A percentile compares a stretch with the other conserved stretches of the same genome.
Conservation (phyloP, 169 alveolate species). For the Babesia bovis region DNA sequence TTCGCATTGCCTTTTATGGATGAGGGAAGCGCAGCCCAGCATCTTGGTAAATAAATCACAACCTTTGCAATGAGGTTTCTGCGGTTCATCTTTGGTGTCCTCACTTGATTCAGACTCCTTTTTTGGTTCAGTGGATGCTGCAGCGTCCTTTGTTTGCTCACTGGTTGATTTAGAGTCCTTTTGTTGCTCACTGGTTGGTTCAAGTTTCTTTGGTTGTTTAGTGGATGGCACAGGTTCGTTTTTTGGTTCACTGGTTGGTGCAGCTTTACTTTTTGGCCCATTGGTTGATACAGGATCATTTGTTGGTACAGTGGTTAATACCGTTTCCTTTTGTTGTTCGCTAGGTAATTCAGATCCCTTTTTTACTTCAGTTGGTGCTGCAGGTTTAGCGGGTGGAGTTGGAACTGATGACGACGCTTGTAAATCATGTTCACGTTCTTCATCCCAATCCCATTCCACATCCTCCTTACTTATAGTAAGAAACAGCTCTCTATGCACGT, state of each 20-base stretch:
- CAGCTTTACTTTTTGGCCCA: too few relatives aligned
- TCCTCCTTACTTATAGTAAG: too few relatives aligned
- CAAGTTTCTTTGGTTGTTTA: background rate
- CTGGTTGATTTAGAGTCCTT: background rate
- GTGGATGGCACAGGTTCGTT: too few relatives aligned
- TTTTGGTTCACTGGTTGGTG: background rate
- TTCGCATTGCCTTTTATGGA: constrained; percentile 13
- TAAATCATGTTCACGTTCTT: too few relatives aligned
- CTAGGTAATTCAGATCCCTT: background rate
- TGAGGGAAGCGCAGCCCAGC: background rate
- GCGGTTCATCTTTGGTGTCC: too few relatives aligned
- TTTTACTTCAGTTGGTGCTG: background rate
- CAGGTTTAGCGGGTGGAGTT: too few relatives aligned
- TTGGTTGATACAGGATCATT: background rate
- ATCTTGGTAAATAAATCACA: background rate
- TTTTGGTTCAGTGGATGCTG: background rate
- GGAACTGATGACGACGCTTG: too few relatives aligned
- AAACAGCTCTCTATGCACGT: too few relatives aligned
- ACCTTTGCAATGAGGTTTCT: background rate
- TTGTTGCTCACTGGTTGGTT: background rate
- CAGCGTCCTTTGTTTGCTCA: background rate
- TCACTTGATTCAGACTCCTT: too few relatives aligned
- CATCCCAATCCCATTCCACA: too few relatives aligned
- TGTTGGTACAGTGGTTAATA: background rate
- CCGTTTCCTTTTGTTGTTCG: background rate